Evolutionary conservation across 352 stramenopile genomes (phyloP), one percentile per base, ranked within the genome.

Genomic region (Phytophthora melonis): DNA sequence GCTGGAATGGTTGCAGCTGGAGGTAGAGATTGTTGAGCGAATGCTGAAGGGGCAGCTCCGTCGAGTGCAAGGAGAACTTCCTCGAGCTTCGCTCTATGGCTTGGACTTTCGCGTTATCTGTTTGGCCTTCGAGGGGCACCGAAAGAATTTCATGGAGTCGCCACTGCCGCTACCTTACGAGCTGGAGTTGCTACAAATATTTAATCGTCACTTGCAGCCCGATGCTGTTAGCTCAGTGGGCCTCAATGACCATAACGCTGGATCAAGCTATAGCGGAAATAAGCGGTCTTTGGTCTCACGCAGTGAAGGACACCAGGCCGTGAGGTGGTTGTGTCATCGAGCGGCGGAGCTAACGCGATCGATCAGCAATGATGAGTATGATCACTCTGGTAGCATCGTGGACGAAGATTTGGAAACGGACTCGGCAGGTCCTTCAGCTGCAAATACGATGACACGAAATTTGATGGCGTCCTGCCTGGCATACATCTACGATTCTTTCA

Each of bases 91-190:
- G 32, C 64, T 94, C n/a, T 80, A 81, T 59, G 80, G 83, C 5
- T 47, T 93, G 27, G 79, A 83, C 62, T 75, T 90, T n/a, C 66
- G 64, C n/a, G 77, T 85, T 7, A 55, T 86, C 16, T 89, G 82
- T 50, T 65, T 88, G 11, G 70, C 80, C 16, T 90, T 94, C 45
- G 77, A 86, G 70, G 70, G 73, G 18, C 64, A 86, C 8, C 84
- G 68, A 73, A 85, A 89, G 61, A 34, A 77, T 5, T 60, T 63
- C 13, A n/a, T 71, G 27, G 60, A 80, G 9, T 18, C 67, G 1
- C 49, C 64, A 8, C 45, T 94, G 19, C 64, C 81, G 16, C 53
- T 88, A 6, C 57, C 70, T 23, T 74, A 90, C 4, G 84, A 94
- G 41, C 74, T 89, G 57, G 63, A 81, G 41, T 64, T 94, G 32